A percentile compares a stretch with the other conserved stretches of the same genome.
These are phyloP conservation scores for Pyracantha coccinea DNA, from an alignment of 331 rosid genomes.

Conservation along the genomic window DNA sequence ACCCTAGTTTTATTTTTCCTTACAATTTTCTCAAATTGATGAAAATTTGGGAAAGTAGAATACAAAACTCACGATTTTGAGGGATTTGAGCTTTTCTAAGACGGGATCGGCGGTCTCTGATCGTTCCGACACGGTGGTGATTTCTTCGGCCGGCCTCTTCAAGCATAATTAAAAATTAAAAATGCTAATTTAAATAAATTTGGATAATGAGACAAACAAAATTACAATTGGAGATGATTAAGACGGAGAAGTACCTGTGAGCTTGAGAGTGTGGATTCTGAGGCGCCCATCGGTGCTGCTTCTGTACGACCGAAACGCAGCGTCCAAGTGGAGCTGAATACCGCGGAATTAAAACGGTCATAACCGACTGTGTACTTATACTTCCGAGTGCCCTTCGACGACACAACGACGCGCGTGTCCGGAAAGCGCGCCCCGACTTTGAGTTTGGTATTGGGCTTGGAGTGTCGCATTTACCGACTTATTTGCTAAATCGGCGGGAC, in stretches of 20 bases:
- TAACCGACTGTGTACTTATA: not conserved
- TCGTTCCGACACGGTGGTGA: conserved; percentile 74
- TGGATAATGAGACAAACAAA: not conserved
- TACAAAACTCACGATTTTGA: conserved; percentile 45
- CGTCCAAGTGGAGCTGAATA: not conserved
- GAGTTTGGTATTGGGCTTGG: not conserved
- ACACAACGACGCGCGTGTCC: not conserved
- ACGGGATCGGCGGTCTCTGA: conserved; percentile 61
- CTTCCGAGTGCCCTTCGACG: not conserved
- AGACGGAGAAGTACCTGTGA: conserved; percentile 35
- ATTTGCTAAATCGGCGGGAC: too few relatives aligned
- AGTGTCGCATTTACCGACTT: not conserved
- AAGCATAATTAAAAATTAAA: not conserved
- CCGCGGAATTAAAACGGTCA: not conserved
- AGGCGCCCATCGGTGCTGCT: conserved; percentile 58
- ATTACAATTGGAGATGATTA: not conserved
- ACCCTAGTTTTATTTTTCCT: not conserved
- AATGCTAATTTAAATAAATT: not conserved
- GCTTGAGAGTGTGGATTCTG: conserved; percentile 66
- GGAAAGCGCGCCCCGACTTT: not conserved
- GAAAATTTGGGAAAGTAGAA: not conserved
- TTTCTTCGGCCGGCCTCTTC: conserved; percentile 55
- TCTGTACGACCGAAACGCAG: conserved; percentile 4
- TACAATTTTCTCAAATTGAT: not conserved
- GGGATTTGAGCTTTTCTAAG: conserved; percentile 59